These are phyloP conservation scores for Bauhinia variegata DNA, from an alignment of 306 rosid genomes.

Conservation along the genomic window DNA sequence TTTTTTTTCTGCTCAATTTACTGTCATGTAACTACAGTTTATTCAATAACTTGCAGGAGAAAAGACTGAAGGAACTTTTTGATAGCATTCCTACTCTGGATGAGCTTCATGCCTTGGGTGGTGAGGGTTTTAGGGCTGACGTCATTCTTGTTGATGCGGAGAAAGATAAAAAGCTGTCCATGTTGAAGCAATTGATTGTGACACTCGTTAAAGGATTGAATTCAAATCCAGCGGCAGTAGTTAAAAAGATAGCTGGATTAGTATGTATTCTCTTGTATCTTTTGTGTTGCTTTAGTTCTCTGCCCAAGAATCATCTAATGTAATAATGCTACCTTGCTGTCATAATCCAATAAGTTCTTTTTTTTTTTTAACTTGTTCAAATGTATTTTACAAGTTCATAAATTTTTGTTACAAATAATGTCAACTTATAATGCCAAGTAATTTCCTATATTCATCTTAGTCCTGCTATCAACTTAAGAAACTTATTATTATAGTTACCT, in stretches of 20 bases:
- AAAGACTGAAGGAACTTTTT: constrained; percentile 81
- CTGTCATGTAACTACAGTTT: constrained; percentile 3
- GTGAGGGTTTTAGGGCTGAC: constrained; percentile 81
- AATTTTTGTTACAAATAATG: constrained; percentile 23
- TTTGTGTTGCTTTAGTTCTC: background rate
- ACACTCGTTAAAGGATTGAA: constrained; percentile 85
- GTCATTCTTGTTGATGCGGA: constrained; percentile 86
- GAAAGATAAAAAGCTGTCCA: constrained; percentile 89
- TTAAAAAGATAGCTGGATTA: constrained; percentile 95
- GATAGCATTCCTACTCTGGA: constrained; percentile 83
- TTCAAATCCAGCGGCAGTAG: constrained; percentile 85
- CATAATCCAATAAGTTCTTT: background rate
- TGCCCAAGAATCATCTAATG: constrained; percentile 8
- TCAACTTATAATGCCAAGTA: constrained; percentile 18
- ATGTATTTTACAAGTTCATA: constrained; percentile 21
- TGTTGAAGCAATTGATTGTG: constrained; percentile 85
- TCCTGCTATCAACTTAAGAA: constrained; percentile 1
- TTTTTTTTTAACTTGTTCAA: constrained; percentile 4
- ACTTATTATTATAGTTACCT: constrained; percentile 20
- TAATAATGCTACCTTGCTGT: constrained; percentile 24
- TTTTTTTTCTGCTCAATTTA: constrained; percentile 19
- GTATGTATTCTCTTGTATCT: constrained; percentile 51
- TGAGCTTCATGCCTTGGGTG: constrained; percentile 79
- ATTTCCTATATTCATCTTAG: constrained; percentile 8
- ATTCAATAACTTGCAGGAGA: constrained; percentile 63